Base-by-base conservation (phyloP, 2,329 filamentous ascomycete species). In the Monosporascus ibericus region DNA sequence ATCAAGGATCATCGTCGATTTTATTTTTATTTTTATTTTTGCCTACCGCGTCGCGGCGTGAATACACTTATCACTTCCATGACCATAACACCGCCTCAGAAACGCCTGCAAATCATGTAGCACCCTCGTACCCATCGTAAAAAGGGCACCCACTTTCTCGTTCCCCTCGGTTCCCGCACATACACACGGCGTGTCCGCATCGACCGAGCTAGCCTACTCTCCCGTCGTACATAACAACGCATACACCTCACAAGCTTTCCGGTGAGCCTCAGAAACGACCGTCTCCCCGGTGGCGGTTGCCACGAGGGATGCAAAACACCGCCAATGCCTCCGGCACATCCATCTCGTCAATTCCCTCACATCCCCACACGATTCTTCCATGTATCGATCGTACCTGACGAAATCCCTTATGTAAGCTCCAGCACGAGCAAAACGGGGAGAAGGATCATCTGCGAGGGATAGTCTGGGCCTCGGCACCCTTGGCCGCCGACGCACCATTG, bases 401-500 rank as follows among this genome's bases (percentile, higher is more conserved):
- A 14, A 20, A 20, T 9, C 39, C 11, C 22, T 20, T 42, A 9
- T 24, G 17, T 20, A 20, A 20, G 18, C 39, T 9, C 8, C 18
- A 42, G 39, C 39, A 42, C 39, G 30, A 34, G 9, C 30, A 34
- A 34, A 14, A 14, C 30, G 30, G 30, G 9, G 11, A 34, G 30
- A 5, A 8, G 40, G 40, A 46, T 46, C 42, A 87, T 77, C 80
- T 78, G 60, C 83, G 78, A 63, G 85, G 84, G 54, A 88, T 84
- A 42, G 76, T 78, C 60, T 81, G 77, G 6, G 56, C 58, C 53
- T 65, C 52, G 47, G 54, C 50, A 24, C 48, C 54, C 52, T 17
- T 49, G 5, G 34, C 36, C 17, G 37, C 48, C 7, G 18, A 22
- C 30, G 46, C 44, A 37, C 46, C 30, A 25, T 63, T 59, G 44